Evolutionary conservation across 805 yeast species (phyloP).

Genomic region (Wilhelminamyces savonicus): DNA sequence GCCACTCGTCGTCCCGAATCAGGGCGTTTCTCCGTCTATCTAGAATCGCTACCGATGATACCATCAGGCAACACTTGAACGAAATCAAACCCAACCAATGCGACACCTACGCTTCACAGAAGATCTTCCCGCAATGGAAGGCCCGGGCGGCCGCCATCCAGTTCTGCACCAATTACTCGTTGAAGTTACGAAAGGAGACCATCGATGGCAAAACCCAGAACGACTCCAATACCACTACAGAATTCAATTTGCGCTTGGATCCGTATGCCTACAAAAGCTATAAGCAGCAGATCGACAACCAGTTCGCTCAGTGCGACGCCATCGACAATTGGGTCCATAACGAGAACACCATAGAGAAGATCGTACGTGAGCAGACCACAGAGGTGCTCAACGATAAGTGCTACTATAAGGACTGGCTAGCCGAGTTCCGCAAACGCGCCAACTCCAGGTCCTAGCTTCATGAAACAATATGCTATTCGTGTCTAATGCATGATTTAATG

Average conservation of each 20-base stretch:
- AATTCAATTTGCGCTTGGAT: conserved; percentile 27
- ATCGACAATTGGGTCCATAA: conserved; percentile 33
- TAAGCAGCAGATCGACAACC: conserved; percentile 14
- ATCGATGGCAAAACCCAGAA: neutral
- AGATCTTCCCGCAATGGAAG: conserved; percentile 32
- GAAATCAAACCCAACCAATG: conserved; percentile 18
- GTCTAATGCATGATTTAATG: too few species aligned
- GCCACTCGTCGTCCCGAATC: conserved; percentile 26
- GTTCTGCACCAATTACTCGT: conserved; percentile 25
- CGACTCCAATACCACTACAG: conserved; percentile 2
- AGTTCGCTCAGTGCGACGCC: conserved; percentile 18
- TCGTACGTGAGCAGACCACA: conserved; percentile 26
- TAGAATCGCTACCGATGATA: conserved; percentile 34
- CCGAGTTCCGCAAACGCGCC: conserved; percentile 11
- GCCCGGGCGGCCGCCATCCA: conserved; percentile 21
- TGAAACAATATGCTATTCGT: too few species aligned
- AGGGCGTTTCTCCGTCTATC: conserved; percentile 34
- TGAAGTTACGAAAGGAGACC: conserved; percentile 12
- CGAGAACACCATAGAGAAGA: conserved; percentile 27
- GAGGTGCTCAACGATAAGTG: conserved; percentile 31
- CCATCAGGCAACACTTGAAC: conserved; percentile 32
- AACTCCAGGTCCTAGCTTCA: neutral
- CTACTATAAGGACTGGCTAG: conserved; percentile 30
- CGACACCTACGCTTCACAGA: conserved; percentile 18
- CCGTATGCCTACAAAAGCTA: conserved; percentile 31